Conservation (phyloP, 352 stramenopile species). For the Phytopythium ostracodes region DNA sequence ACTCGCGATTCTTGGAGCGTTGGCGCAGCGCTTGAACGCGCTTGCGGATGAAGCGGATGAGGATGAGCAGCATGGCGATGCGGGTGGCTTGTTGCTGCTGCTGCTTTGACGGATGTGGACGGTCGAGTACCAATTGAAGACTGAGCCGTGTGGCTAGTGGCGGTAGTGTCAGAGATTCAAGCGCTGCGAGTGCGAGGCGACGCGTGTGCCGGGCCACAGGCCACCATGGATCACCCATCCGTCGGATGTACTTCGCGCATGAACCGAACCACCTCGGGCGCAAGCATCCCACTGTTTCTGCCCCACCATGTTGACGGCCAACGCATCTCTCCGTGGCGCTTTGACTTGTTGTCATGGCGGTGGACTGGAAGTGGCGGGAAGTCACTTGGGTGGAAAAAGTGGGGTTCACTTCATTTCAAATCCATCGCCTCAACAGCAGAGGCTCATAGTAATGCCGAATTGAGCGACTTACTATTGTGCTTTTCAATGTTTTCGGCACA, state of each 20-base stretch:
- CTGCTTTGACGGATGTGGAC: background rate
- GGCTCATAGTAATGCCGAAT: no score
- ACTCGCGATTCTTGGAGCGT: background rate
- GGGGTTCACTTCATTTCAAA: no score
- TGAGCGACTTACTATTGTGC: no score
- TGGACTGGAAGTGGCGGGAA: background rate
- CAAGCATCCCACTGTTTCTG: background rate
- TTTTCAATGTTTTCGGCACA: no score
- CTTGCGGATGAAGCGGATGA: conserved; percentile 8
- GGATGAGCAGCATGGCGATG: background rate
- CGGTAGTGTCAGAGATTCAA: background rate
- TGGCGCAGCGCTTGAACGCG: background rate
- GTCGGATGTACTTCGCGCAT: no score
- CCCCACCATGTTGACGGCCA: background rate
- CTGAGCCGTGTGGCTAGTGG: background rate
- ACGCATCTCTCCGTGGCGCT: no score
- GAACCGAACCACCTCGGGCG: background rate
- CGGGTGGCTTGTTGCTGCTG: background rate
- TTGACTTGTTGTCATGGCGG: background rate
- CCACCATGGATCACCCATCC: no score
- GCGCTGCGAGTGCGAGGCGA: background rate
- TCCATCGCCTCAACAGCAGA: no score
- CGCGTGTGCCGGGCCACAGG: background rate
- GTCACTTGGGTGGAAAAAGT: no score
- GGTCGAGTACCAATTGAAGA: background rate